These are phyloP conservation scores for Wickerhamiella lipophila DNA, from an alignment of 805 yeast genomes.

Conservation along the genomic window DNA sequence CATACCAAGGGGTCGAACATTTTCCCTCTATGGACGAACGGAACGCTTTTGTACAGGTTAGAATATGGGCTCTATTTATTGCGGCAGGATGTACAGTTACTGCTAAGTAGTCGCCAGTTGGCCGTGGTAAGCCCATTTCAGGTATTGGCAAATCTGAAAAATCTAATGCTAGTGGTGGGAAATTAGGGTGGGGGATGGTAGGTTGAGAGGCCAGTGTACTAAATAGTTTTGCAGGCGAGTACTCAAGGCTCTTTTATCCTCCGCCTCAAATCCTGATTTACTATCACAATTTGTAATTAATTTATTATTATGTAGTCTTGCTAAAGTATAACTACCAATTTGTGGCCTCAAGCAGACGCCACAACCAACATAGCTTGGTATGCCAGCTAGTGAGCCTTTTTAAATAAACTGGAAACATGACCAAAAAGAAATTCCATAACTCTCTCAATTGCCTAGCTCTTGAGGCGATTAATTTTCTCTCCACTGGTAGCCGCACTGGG, in stretches of 20 bases:
- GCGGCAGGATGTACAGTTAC: constrained; percentile 38
- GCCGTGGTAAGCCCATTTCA: constrained; percentile 28
- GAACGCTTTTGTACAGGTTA: constrained; percentile 33
- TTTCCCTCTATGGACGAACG: constrained; percentile 42
- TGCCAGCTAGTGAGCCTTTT: too few relatives aligned
- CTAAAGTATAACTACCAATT: too few relatives aligned
- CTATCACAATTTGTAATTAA: too few relatives aligned
- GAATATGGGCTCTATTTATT: constrained; percentile 40
- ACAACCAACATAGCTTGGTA: too few relatives aligned
- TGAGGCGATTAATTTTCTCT: constrained; percentile 81
- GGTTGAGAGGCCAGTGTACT: too few relatives aligned
- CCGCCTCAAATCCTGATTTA: too few relatives aligned
- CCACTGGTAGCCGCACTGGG: constrained; percentile 90
- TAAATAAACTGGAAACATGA: too few relatives aligned
- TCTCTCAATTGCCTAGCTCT: too few relatives aligned
- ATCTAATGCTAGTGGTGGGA: constrained; percentile 25
- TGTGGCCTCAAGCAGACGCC: neutral
- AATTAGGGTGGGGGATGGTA: neutral
- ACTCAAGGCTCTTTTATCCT: too few relatives aligned
- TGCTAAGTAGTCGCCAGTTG: constrained; percentile 26
- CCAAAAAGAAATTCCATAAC: too few relatives aligned
- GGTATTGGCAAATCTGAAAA: constrained; percentile 30
- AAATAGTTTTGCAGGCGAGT: too few relatives aligned
- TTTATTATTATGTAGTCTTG: neutral
- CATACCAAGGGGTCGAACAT: constrained; percentile 29